Base-by-base conservation (phyloP, 2,329 filamentous ascomycete species). In the Cladosporium sp. region DNA sequence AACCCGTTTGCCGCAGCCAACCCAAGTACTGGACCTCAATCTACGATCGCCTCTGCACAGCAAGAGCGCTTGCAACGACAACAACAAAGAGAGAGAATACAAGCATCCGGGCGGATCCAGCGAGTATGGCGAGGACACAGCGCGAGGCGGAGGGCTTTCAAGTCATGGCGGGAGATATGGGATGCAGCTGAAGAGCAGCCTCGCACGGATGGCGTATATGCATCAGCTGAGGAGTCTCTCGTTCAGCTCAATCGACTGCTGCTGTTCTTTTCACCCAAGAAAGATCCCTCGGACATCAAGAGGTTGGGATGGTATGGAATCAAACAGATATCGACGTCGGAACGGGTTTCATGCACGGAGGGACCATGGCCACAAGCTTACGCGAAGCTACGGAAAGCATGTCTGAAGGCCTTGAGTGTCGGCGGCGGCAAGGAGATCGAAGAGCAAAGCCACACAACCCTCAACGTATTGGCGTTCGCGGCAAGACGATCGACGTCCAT, bases 61-160 rank as follows among this genome's bases (percentile, higher is more conserved):
- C 88, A 90, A 59, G 90, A 96, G 60, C 84, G 93, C 25, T 76
- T 84, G 56, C 79, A 84, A 59, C 80, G 93, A 58, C 88, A 95
- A 60, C 82, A 82, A 43, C 90, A 97, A 62, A 79, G 91, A 59
- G 84, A 88, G 42, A 82, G 83, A 52, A 70, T 91, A 43, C 85
- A 84, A 62, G 88, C 91, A 4, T 81, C 82, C 12, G 84, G 79
- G 58, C 78, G 72, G 43, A 82, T 97, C 57, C 93, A 97, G 67
- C 79, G 81, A 57, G 74, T 79, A 68, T 97, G 91, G 91, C 80
- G 92, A 66, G 90, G 90, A 12, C 79, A 94, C 67, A 76, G 68
- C 50, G 75, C 73, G 52, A 80, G 91, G 59, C 76, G 72, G 53
- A 64, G 68, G 43, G 72, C 87, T 54, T 80, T 80, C 55, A 69